Evolutionary conservation across 345 rosid species (phyloP).

Genomic region (Eucalyptus polybractea): DNA sequence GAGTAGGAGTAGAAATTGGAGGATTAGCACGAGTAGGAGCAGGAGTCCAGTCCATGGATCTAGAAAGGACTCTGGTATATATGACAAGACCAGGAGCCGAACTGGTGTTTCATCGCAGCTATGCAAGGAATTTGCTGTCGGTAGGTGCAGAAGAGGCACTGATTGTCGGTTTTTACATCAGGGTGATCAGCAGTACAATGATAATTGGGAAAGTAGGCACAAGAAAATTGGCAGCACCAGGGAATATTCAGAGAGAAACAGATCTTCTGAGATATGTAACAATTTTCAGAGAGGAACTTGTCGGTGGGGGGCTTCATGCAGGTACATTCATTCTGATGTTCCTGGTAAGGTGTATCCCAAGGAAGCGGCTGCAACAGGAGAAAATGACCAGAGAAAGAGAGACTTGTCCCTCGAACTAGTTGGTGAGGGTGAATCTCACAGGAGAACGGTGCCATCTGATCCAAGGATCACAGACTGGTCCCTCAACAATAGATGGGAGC

Average conservation of each 20-base stretch:
- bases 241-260: constrained; percentile 18
- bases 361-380: constrained; percentile 17
- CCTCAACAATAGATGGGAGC: constrained; percentile 19
- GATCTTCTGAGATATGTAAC: constrained; percentile 3
- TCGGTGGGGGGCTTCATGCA: constrained; percentile 69
- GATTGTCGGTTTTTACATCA: constrained; percentile 50
- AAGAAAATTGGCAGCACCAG: constrained; percentile 30
- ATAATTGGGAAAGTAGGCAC: constrained; percentile 37
- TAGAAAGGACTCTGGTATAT: constrained; percentile 44
- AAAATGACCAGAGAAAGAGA: constrained; percentile 12
- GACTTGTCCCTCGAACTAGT: neutral
- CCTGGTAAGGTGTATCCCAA: constrained; percentile 21
- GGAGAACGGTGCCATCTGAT: constrained; percentile 5
- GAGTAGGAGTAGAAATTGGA: constrained; percentile 38
- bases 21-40: constrained; percentile 58
- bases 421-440: neutral
- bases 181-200: constrained; percentile 23
- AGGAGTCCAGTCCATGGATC: constrained; percentile 52
- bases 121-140: constrained; percentile 54
- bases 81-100: constrained; percentile 51
- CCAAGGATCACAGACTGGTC: constrained; percentile 16
- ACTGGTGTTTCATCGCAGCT: constrained; percentile 27
- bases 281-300: constrained; percentile 50
- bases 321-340: constrained; percentile 61
- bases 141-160: constrained; percentile 65